A percentile compares a stretch with the other conserved stretches of the same genome.
phyloP scores from a whole-genome alignment of 2,329 filamentous ascomycete species.

The Mariannaea elegans region DNA sequence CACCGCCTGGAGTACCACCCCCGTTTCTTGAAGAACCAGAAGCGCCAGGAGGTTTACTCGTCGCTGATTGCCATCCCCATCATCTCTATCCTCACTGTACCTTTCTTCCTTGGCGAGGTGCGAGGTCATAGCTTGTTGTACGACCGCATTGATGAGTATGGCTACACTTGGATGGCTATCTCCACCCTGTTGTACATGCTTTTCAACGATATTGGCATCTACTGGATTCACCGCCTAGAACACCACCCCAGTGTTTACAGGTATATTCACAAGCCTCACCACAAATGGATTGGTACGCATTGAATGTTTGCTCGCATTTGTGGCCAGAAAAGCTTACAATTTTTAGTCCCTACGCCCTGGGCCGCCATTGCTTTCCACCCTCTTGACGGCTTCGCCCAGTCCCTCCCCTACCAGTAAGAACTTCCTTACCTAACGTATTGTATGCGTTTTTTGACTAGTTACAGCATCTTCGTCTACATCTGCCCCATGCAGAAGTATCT shows the following conservation, averaged over 20 bases:
- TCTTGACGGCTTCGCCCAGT: constrained; percentile 56
- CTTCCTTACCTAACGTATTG: neutral
- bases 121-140: constrained; percentile 56
- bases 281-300: constrained; percentile 57
- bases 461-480: constrained; percentile 53
- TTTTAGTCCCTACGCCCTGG: constrained; percentile 56
- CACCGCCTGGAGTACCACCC: constrained; percentile 56
- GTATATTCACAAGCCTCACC: constrained; percentile 58
- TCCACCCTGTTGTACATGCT: constrained; percentile 54
- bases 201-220: constrained; percentile 57
- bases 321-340: constrained; percentile 11
- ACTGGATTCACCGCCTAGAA: constrained; percentile 58
- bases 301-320: neutral
- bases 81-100: constrained; percentile 56
- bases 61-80: constrained; percentile 54
- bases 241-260: constrained; percentile 58
- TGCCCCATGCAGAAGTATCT: constrained; percentile 57
- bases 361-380: constrained; percentile 59
- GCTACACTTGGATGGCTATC: constrained; percentile 50
- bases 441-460: no score
- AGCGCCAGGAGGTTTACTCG: constrained; percentile 53
- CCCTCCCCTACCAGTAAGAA: constrained; percentile 56
- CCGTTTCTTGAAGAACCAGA: constrained; percentile 58
- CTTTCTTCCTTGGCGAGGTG: constrained; percentile 58
- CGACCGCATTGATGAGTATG: constrained; percentile 48